phyloP scores from a whole-genome alignment of 2,329 filamentous ascomycete genomes.

The Aspergillus fischeri region DNA sequence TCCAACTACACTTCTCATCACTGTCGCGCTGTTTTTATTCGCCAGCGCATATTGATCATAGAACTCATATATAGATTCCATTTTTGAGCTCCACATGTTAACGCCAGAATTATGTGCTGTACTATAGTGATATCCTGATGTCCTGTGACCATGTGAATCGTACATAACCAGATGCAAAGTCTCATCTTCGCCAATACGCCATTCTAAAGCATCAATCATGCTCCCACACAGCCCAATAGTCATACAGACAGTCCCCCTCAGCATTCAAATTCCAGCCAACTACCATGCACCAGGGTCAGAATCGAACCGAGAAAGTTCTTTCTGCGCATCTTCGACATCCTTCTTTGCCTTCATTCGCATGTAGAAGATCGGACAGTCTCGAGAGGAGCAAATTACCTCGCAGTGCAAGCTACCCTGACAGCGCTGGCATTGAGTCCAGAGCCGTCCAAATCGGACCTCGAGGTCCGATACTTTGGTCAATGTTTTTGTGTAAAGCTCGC shows the following conservation, averaged over 20 bases:
- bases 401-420: slow-evolving; percentile 98
- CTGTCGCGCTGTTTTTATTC: neutral
- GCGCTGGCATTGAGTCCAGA: slow-evolving; percentile 98
- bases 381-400: slow-evolving; percentile 94
- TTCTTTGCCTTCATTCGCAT: slow-evolving; percentile 99
- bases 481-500: slow-evolving; percentile 90
- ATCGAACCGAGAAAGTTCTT: slow-evolving; percentile 87
- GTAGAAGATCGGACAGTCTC: slow-evolving; percentile 98
- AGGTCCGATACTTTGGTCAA: slow-evolving; percentile 84
- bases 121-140: neutral
- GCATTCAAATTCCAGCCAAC: neutral
- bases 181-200: slow-evolving; percentile 10
- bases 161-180: neutral
- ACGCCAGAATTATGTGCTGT: neutral
- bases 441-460: slow-evolving; percentile 82
- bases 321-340: slow-evolving; percentile 91
- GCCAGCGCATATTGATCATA: neutral
- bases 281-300: slow-evolving; percentile 70
- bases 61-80: neutral
- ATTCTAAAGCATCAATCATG: neutral
- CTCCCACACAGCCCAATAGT: slow-evolving; percentile 1
- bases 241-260: slow-evolving; percentile 9
- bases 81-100: neutral
- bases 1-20: neutral
- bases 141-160: neutral